Percentiles rank a stretch among this genome's conserved stretches.
Conservation (phyloP, 1,139 yeast genomes). For the Candida sp. region DNA sequence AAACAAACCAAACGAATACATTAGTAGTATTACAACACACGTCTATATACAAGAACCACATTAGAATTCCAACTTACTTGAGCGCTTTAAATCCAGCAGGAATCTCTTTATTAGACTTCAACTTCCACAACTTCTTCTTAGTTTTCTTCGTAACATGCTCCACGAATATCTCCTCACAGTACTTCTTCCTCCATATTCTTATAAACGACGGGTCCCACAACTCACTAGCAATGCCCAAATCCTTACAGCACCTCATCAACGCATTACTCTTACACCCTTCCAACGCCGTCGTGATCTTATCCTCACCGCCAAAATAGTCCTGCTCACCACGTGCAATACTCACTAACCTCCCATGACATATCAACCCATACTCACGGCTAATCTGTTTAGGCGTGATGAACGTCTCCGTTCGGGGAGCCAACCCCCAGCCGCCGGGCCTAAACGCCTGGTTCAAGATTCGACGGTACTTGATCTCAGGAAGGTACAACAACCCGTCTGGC, state of each 20-base stretch:
- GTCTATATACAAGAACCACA: neutral
- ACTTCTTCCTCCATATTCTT: constrained; percentile 71
- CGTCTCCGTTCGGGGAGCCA: constrained; percentile 92
- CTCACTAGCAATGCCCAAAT: constrained; percentile 95
- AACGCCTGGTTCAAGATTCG: constrained; percentile 87
- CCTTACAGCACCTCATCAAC: constrained; percentile 97
- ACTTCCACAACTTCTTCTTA: constrained; percentile 90
- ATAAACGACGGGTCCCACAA: constrained; percentile 97
- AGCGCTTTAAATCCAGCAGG: constrained; percentile 14
- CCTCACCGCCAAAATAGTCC: constrained; percentile 82
- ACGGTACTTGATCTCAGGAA: constrained; percentile 95
- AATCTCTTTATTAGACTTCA: constrained; percentile 35
- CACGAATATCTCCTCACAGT: constrained; percentile 85
- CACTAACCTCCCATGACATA: constrained; percentile 88
- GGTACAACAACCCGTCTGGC: constrained; percentile 90
- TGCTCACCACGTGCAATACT: constrained; percentile 97
- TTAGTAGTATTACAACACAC: neutral
- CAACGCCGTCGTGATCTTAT: constrained; percentile 92
- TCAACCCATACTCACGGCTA: constrained; percentile 88
- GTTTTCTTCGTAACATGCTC: constrained; percentile 83
- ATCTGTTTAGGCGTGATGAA: constrained; percentile 63
- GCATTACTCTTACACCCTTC: constrained; percentile 99
- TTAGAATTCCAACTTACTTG: neutral
- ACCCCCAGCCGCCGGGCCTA: constrained; percentile 99
- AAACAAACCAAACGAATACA: neutral